These are phyloP conservation scores for Cudoniella acicularis DNA, from an alignment of 495 filamentous ascomycete species.

Conservation along the genomic window DNA sequence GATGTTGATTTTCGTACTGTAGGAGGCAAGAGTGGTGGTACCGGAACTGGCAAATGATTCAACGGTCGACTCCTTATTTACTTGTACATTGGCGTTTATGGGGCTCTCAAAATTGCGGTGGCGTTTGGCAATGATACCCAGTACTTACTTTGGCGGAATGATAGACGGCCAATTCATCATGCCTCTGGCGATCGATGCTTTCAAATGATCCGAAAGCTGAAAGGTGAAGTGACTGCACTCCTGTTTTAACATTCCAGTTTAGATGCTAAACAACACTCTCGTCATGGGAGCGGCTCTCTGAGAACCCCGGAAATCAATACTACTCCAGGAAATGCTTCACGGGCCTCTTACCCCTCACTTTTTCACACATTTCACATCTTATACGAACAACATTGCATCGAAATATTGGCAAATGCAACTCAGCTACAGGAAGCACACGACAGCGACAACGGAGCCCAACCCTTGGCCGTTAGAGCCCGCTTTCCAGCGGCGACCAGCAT, in stretches of 20 bases:
- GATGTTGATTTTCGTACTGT: conserved; percentile 19
- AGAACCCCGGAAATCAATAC: too few relatives aligned
- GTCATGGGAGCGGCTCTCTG: too few relatives aligned
- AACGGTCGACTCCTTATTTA: neutral
- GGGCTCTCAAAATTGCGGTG: neutral
- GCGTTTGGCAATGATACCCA: conserved; percentile 20
- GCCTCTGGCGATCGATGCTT: too few relatives aligned
- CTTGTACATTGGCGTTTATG: neutral
- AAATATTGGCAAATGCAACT: neutral
- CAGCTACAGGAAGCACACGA: neutral
- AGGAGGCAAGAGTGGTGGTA: conserved; percentile 13
- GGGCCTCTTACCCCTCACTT: neutral
- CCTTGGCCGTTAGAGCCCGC: neutral
- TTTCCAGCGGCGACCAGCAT: neutral
- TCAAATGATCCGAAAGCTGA: too few relatives aligned
- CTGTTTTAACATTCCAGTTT: too few relatives aligned
- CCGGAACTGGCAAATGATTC: conserved; percentile 8
- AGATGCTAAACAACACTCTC: too few relatives aligned
- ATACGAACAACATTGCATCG: neutral
- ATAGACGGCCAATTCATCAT: too few relatives aligned
- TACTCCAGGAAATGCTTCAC: too few relatives aligned
- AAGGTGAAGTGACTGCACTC: too few relatives aligned
- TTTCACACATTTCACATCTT: neutral
- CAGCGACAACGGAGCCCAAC: neutral
- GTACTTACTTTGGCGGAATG: too few relatives aligned